Evolutionary conservation across 805 yeast species (phyloP), one percentile per base, ranked within the genome.

Genomic region (Suhomyces vadensis): DNA sequence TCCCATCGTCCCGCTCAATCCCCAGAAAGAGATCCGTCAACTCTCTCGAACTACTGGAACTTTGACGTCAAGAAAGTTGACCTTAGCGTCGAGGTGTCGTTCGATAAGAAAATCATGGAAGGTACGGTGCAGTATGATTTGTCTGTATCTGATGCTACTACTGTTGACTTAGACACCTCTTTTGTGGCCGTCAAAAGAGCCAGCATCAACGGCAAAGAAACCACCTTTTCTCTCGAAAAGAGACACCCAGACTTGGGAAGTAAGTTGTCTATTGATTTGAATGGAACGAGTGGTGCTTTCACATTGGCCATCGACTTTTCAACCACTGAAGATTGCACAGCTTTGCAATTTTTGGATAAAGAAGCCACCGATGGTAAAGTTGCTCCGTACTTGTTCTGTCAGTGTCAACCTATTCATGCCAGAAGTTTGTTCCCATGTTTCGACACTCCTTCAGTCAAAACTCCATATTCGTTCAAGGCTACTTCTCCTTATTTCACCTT

Each of bases 1-100:
- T 39, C 38, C 13, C 55, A 63, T 46, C 54, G 66, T 22, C 79
- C 79, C 1, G 44, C 42, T 6, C 44, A 27, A 14, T 72, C 76
- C 1, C 79, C 88, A 3, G 87, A 82, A 53, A 45, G 58, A 8
- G 96, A 90, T 62, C 85, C 85, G 19, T 85, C 95, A 1, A 87
- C 97, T 2, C 70, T 82, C 37, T 65, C 71, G 25, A 65, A 65
- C 50, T 65, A 62, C 46, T 41, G 44, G 21, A 49, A 55, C 31
- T 64, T 62, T 42, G 35, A 49, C 14, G 54, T 62, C 10, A 17
- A 37, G 10, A 46, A 47, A 16, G 58, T 62, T 7, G 41, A 45
- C 4, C 56, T 65, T 37, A 50, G 55, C 36, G 41, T 63, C 24
- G 49, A 50, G 7, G 57, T 65, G 8, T 47, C 46, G 24, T 65